A percentile compares a stretch with the other conserved stretches of the same genome.
Evolutionary conservation across 768 basidiomycete species (phyloP).

Genomic region (Dacryopinax spathularia): DNA sequence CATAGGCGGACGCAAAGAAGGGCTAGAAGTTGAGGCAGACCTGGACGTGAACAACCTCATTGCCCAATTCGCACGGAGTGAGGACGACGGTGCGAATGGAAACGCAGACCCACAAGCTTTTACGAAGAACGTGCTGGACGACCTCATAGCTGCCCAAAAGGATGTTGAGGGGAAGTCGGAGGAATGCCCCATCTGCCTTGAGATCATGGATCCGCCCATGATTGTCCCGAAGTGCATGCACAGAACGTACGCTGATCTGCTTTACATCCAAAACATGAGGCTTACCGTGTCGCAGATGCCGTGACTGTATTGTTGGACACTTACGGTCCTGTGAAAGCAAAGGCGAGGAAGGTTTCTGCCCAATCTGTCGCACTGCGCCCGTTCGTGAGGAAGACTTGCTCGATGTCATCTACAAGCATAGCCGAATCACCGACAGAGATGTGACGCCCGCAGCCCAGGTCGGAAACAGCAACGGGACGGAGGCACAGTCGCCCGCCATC

Average conservation of each 20-base stretch:
- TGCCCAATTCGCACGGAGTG: slow-evolving; percentile 33
- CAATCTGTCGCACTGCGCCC: slow-evolving; percentile 42
- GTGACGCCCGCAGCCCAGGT: neutral
- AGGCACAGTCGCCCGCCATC: slow-evolving; percentile 28
- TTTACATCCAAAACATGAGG: neutral
- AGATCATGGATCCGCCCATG: slow-evolving; percentile 55
- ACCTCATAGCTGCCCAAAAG: slow-evolving; percentile 24
- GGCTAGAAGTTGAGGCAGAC: slow-evolving; percentile 26
- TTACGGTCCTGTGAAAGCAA: slow-evolving; percentile 55
- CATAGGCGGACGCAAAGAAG: slow-evolving; percentile 39
- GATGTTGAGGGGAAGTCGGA: slow-evolving; percentile 32
- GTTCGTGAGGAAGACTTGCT: slow-evolving; percentile 19
- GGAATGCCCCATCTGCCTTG: slow-evolving; percentile 74
- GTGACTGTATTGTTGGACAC: slow-evolving; percentile 72
- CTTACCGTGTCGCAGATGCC: slow-evolving; percentile 43
- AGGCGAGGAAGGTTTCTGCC: slow-evolving; percentile 59
- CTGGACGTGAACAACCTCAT: slow-evolving; percentile 46
- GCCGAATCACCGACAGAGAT: slow-evolving; percentile 11
- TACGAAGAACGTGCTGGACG: slow-evolving; percentile 48
- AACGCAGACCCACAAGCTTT: slow-evolving; percentile 30
- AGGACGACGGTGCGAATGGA: slow-evolving; percentile 22
- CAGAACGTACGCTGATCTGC: slow-evolving; percentile 39
- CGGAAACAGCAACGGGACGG: slow-evolving; percentile 1
- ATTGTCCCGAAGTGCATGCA: slow-evolving; percentile 67
- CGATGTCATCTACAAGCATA: slow-evolving; percentile 17